Base-by-base conservation (phyloP, 495 filamentous ascomycete genomes). In the Ascobolus immersus region DNA sequence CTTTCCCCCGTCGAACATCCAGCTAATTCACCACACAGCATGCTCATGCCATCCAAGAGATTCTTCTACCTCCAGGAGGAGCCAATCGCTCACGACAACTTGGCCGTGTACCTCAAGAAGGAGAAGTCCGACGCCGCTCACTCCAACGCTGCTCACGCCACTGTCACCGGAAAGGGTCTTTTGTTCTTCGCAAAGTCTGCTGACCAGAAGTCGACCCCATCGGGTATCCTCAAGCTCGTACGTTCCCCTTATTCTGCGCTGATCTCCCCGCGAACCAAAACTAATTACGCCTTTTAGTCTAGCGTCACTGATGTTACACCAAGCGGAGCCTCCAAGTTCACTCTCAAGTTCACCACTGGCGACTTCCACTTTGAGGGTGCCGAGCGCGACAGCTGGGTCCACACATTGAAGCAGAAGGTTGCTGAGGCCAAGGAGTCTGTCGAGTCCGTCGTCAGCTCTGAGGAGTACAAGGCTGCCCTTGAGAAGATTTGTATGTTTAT, bases 41-140 rank as follows among this genome's bases (percentile, higher is more conserved):
- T 25, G 22, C n/a, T 50, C 17, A 50, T 49, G 31, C 44, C 46
- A 20, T 34, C 67, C 33, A 79, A 77, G 65, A 69, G 71, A 44
- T 73, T 77, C 62, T 92, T 96, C 64, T 94, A 79, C 73, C 80
- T 96, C 59, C 73, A 71, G 51, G 64, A 75, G 25, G 78, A 89
- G 36, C 54, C 84, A 27, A 59, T 84, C 31, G 65, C 81, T 47
- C 55, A 67, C 39, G 75, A 86, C 55, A 58, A 75, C 48, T 61
- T 90, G 23, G 47, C 59, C 39, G 55, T 55, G 40, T 94, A 77
- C 59, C 64, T 89, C 55, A 71, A 71, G 44, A 86, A 90, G 64
- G 89, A 93, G 73, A 56, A 72, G 28, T 53, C 59, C 24, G 71
- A 76, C 10, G 55, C 72, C 39, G 74, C 74, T 40, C 71, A 84